Conservation (phyloP, 805 yeast genomes). For the Saturnispora gosingensis region DNA sequence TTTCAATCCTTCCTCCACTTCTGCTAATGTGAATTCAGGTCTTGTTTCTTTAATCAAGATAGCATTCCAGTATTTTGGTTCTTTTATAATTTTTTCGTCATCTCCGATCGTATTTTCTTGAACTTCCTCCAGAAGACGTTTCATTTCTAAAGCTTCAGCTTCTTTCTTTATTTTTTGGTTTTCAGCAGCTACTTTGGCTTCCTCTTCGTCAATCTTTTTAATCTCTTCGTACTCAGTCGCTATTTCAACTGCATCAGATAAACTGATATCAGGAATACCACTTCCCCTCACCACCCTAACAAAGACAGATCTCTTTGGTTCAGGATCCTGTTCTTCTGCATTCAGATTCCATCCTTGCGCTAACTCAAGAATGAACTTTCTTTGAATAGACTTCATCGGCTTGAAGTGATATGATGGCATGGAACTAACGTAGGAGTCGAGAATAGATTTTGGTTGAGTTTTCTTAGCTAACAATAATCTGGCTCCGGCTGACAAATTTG, state of each 20-base stretch:
- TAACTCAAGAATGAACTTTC: slow-evolving; percentile 62
- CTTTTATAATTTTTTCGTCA: neutral
- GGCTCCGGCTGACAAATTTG: slow-evolving; percentile 4
- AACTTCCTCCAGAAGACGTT: slow-evolving; percentile 7
- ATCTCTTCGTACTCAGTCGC: slow-evolving; percentile 25
- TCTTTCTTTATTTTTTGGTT: slow-evolving; percentile 22
- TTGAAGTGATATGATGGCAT: slow-evolving; percentile 46
- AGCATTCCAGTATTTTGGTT: slow-evolving; percentile 37
- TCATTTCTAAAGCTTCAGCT: slow-evolving; percentile 18
- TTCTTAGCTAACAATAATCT: slow-evolving; percentile 1
- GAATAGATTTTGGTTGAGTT: neutral
- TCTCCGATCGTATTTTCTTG: neutral
- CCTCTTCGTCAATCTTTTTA: slow-evolving; percentile 23
- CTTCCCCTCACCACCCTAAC: slow-evolving; percentile 32
- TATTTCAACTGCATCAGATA: slow-evolving; percentile 36
- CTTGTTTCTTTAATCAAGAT: slow-evolving; percentile 44
- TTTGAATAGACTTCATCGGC: slow-evolving; percentile 62
- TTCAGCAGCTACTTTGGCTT: slow-evolving; percentile 20
- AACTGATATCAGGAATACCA: slow-evolving; percentile 34
- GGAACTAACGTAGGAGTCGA: slow-evolving; percentile 28
- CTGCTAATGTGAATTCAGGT: slow-evolving; percentile 42
- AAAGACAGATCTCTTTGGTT: slow-evolving; percentile 67
- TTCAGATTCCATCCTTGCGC: slow-evolving; percentile 50
- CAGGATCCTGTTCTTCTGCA: slow-evolving; percentile 72
- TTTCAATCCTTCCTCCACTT: slow-evolving; percentile 27